Conservation (phyloP, 352 stramenopile genomes). For the Phytophthora foliorum region DNA sequence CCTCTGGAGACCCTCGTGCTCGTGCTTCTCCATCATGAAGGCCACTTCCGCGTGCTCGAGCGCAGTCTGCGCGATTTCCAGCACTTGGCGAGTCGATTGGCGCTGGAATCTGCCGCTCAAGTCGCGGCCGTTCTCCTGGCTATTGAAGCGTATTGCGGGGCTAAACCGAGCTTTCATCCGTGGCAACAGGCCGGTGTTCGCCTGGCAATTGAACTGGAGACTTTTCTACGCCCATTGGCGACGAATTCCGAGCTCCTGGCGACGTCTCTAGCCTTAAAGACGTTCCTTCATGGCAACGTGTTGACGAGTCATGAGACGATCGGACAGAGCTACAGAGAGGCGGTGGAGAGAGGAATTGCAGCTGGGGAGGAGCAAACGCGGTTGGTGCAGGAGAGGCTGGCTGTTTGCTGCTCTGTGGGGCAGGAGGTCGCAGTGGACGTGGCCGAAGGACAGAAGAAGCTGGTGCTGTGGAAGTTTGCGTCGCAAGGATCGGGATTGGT, state of each 20-base stretch:
- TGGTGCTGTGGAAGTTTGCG: conserved; percentile 57
- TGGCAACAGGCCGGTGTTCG: conserved; percentile 21
- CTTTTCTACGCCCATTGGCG: conserved; percentile 30
- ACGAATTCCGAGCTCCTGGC: conserved; percentile 25
- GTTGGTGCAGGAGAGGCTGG: conserved; percentile 25
- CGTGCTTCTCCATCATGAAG: conserved; percentile 32
- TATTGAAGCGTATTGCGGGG: conserved; percentile 29
- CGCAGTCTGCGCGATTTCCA: conserved; percentile 43
- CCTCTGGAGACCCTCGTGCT: conserved; percentile 17
- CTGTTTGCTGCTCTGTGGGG: conserved; percentile 42
- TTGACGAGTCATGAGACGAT: conserved; percentile 24
- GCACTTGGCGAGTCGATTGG: conserved; percentile 33
- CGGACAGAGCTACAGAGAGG: conserved; percentile 31
- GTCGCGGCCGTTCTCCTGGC: conserved; percentile 6
- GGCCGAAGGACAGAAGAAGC: conserved; percentile 11
- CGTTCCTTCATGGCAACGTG: conserved; percentile 37
- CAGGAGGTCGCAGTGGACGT: conserved; percentile 27
- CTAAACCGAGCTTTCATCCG: conserved; percentile 28
- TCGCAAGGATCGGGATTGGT: conserved; percentile 42
- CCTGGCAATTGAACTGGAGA: conserved; percentile 37
- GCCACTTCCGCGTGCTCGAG: conserved; percentile 36
- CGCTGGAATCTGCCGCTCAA: not conserved
- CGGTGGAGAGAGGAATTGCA: conserved; percentile 27
- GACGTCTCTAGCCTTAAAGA: conserved; percentile 36
- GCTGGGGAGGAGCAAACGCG: not conserved